Evolutionary conservation across 371 early-diverging fungal genomes (phyloP), one percentile per base, ranked within the genome.

Genomic region (Mucor velutinosus): DNA sequence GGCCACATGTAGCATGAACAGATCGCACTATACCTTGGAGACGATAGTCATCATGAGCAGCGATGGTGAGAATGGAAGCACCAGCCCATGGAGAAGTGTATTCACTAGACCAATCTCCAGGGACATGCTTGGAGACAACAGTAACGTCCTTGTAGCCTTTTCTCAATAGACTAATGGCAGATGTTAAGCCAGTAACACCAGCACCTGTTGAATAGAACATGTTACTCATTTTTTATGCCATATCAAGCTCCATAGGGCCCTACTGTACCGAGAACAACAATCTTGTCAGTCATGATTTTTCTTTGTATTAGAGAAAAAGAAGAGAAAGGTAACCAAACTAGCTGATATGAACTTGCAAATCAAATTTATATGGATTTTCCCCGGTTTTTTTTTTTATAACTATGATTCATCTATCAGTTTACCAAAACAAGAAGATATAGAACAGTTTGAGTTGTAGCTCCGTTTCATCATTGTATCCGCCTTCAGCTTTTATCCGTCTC

Each of bases 51-150:
- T 69, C 63, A 29, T 47, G 27, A 0, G 66, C 60, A 33, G 82
- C 82, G 59, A 72, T 64, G 12, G 71, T 73, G 21, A 81, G 62
- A 39, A 81, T 76, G 5, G 82, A 78, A n/a, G 82, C 79, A 60
- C 93, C 93, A 4, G 93, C 93, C 80, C 87, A 89, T 23, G 92
- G 88, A 15, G 92, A 92, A 2, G 93, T 86, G 72, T 90, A 95
- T 27, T 86, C 84, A 14, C 73, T 62, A 19, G 76, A 75, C 0
- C 71, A 65, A 53, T 87, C 86, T 14, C 84, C 86, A 27, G 89
- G 89, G 58, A 87, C 76, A 64, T 88, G 82, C 41, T 86, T 84
- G 8, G 87, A 81, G n/a, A 87, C 76, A 15, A 91, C 77, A 7
- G 76, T 82, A 1, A 90, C 88, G 71, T 87, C 76, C 33, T 75